Evolutionary conservation across 345 rosid species (phyloP).

Genomic region (Carallia pectinifolia): DNA sequence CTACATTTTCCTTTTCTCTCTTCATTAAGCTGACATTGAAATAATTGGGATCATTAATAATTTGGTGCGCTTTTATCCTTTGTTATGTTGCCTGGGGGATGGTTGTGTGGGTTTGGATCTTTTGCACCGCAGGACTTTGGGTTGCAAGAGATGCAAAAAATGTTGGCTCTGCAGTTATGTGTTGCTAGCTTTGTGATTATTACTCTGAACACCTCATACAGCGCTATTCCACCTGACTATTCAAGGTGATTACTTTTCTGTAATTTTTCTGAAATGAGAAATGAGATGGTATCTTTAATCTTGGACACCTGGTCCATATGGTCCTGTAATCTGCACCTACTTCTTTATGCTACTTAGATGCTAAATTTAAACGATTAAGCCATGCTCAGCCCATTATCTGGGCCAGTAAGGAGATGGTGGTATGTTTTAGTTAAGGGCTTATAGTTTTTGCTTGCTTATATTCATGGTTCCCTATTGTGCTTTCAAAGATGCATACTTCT

Average conservation of each 20-base stretch:
- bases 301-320: not conserved
- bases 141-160: conserved; percentile 63
- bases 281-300: not conserved
- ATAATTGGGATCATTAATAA: conserved; percentile 2
- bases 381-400: not conserved
- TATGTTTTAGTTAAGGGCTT: not conserved
- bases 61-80: too few species aligned
- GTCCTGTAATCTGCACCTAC: not conserved
- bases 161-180: conserved; percentile 62
- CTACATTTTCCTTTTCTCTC: not conserved
- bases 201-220: conserved; percentile 59
- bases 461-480: not conserved
- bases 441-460: not conserved
- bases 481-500: not conserved
- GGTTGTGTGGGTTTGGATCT: not conserved
- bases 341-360: not conserved
- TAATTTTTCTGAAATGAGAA: not conserved
- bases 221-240: conserved; percentile 49
- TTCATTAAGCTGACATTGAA: not conserved
- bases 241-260: conserved; percentile 45
- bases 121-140: conserved; percentile 45
- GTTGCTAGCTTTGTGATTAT: conserved; percentile 63
- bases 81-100: too few species aligned
- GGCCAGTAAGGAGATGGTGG: not conserved
- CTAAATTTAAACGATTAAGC: not conserved